Conservation (phyloP, 2,329 filamentous ascomycete genomes). For the Boeremia exigua region DNA sequence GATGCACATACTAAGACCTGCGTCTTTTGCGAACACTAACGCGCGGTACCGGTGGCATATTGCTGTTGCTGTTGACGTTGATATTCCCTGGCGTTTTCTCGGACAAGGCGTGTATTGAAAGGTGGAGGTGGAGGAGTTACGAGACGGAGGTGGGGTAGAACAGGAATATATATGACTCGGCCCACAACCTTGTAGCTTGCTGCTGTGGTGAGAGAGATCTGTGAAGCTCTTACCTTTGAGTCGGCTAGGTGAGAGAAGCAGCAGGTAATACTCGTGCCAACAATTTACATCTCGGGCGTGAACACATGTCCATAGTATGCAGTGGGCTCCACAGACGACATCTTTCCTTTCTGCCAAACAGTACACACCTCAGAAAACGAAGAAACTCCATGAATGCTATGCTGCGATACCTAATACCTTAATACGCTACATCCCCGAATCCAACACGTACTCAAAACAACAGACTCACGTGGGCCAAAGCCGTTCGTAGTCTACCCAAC, state of each 20-base stretch:
- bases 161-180: neutral
- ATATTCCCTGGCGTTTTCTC: too few relatives aligned
- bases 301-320: too few relatives aligned
- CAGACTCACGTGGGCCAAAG: neutral
- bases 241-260: neutral
- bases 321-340: too few relatives aligned
- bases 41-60: neutral
- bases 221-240: neutral
- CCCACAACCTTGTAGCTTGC: neutral
- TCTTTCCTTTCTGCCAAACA: too few relatives aligned
- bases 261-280: too few relatives aligned
- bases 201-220: neutral
- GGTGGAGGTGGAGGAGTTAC: neutral
- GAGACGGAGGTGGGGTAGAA: neutral
- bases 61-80: neutral
- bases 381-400: slow-evolving; percentile 3
- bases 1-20: neutral
- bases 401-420: neutral
- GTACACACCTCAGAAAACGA: neutral
- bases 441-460: neutral
- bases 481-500: neutral
- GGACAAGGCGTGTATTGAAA: neutral
- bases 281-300: too few relatives aligned
- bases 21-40: neutral
- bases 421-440: neutral